Conservation (phyloP, 2,329 filamentous ascomycete species). For the Hypoxylon sp. region DNA sequence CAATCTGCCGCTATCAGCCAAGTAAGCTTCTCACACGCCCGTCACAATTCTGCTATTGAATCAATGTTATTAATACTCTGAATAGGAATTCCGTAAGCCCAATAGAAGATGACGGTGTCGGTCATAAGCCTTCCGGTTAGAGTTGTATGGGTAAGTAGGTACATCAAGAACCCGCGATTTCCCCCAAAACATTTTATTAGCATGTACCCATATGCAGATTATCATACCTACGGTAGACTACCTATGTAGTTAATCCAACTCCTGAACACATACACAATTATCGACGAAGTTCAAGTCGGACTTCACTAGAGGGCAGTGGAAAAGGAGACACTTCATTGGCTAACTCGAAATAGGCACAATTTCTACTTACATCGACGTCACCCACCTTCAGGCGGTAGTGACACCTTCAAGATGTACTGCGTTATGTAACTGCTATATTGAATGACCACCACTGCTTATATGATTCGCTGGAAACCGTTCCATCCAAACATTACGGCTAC, state of each 20-base stretch:
- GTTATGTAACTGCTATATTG: slow-evolving; percentile 29
- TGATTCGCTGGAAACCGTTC: slow-evolving; percentile 36
- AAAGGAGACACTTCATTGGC: slow-evolving; percentile 13
- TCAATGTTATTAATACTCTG: slow-evolving; percentile 10
- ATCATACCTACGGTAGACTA: slow-evolving; percentile 30
- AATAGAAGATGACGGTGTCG: slow-evolving; percentile 18
- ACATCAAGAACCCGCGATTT: slow-evolving; percentile 21
- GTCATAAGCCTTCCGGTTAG: slow-evolving; percentile 17
- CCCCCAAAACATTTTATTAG: slow-evolving; percentile 36
- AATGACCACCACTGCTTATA: slow-evolving; percentile 24
- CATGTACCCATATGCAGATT: slow-evolving; percentile 30
- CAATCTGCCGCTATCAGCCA: slow-evolving; percentile 11
- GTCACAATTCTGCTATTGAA: slow-evolving; percentile 16
- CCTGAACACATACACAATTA: slow-evolving; percentile 2
- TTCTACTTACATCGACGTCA: slow-evolving; percentile 22
- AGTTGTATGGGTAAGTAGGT: slow-evolving; percentile 2
- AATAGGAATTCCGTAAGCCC: slow-evolving; percentile 11
- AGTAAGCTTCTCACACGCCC: slow-evolving; percentile 16
- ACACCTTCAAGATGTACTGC: slow-evolving; percentile 20
- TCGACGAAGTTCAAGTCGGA: slow-evolving; percentile 1
- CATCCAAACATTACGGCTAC: slow-evolving; percentile 34
- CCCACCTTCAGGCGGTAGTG: slow-evolving; percentile 28
- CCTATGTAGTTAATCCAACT: neutral
- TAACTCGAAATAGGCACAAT: slow-evolving; percentile 14
- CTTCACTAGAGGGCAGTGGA: slow-evolving; percentile 22